phyloP scores from a whole-genome alignment of 495 filamentous ascomycete genomes.

The Filosporella fistucella region DNA sequence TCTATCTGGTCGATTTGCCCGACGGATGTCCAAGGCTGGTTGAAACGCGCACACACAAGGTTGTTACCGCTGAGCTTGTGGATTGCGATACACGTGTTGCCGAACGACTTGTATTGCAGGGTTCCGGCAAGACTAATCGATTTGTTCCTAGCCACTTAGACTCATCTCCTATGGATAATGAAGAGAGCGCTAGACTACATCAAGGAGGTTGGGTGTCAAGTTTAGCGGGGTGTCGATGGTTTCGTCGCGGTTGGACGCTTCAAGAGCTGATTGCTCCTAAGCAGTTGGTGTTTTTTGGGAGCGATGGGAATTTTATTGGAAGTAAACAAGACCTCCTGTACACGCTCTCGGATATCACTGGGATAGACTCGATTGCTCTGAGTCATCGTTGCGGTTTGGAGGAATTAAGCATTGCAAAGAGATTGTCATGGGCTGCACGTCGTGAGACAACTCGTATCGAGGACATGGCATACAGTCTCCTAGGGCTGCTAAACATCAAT shows the following conservation, averaged over 20 bases:
- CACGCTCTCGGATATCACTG: neutral
- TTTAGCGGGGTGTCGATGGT: too few species aligned
- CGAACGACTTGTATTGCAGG: too few species aligned
- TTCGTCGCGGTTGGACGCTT: slow-evolving; percentile 23
- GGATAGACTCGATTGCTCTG: neutral
- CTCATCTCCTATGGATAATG: too few species aligned
- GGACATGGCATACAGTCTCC: slow-evolving; percentile 1
- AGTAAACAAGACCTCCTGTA: neutral
- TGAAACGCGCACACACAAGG: too few species aligned
- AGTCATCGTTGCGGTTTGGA: neutral
- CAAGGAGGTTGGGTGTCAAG: too few species aligned
- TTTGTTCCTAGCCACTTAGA: too few species aligned
- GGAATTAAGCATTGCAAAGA: neutral
- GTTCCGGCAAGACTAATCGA: too few species aligned
- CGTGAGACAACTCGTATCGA: neutral
- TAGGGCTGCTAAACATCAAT: slow-evolving; percentile 1
- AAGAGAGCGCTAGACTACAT: too few species aligned
- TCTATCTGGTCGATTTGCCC: slow-evolving; percentile 22
- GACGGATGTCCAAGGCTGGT: too few species aligned
- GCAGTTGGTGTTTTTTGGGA: slow-evolving; percentile 25
- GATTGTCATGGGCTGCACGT: neutral
- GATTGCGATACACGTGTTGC: too few species aligned
- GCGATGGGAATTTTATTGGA: neutral
- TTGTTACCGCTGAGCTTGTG: too few species aligned
- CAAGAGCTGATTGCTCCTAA: slow-evolving; percentile 29